Evolutionary conservation across 352 stramenopile genomes (phyloP).

Genomic region (Phytophthora palmivora): DNA sequence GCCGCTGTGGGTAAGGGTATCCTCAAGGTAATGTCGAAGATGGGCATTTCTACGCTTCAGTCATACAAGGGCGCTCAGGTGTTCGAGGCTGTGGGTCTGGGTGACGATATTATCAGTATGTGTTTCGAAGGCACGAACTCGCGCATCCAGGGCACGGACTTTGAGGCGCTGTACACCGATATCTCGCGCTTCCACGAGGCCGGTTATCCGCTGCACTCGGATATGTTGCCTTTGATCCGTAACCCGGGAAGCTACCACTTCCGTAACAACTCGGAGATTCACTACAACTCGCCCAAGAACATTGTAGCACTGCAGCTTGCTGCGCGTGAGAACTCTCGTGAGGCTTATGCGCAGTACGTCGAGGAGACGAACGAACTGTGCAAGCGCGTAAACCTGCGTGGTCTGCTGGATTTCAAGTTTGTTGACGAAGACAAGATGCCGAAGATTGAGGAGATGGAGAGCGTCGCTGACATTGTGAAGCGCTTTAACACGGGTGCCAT

Average conservation of each 20-base stretch:
- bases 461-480: constrained; percentile 94
- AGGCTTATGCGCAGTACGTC: constrained; percentile 94
- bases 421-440: constrained; percentile 88
- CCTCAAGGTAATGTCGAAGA: constrained; percentile 93
- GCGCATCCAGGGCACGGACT: constrained; percentile 94
- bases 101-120: constrained; percentile 91
- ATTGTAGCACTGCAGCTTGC: constrained; percentile 96
- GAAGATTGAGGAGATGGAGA: constrained; percentile 94
- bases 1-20: constrained; percentile 74
- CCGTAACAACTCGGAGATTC: constrained; percentile 93
- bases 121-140: constrained; percentile 90
- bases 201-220: constrained; percentile 85
- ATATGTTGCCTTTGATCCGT: constrained; percentile 88
- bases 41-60: constrained; percentile 96
- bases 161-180: constrained; percentile 96
- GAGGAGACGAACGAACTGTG: constrained; percentile 89
- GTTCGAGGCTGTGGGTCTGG: constrained; percentile 96
- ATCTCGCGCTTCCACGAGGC: constrained; percentile 92
- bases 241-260: constrained; percentile 97
- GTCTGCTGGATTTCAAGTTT: constrained; percentile 95
- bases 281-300: constrained; percentile 96
- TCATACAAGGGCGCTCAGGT: constrained; percentile 97
- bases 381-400: constrained; percentile 93
- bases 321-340: constrained; percentile 92
- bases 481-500: constrained; percentile 97